These are phyloP conservation scores for Fraxinus quadrangulata DNA, from an alignment of 257 asterid genomes.

Conservation along the genomic window DNA sequence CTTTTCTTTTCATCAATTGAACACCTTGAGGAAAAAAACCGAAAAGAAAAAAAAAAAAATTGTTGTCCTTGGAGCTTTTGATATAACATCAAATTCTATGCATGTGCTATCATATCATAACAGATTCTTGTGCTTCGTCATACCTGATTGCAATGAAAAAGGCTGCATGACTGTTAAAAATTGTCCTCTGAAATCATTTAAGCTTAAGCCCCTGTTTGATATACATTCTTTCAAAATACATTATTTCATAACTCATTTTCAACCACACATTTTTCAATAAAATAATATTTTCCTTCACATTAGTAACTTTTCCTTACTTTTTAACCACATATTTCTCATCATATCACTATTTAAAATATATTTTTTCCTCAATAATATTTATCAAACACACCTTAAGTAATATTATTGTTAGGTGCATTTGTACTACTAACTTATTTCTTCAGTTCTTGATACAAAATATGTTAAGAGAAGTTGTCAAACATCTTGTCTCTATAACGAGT, in stretches of 20 bases:
- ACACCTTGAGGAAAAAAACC: not conserved
- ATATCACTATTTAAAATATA: no score
- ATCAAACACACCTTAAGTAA: no score
- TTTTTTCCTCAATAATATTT: no score
- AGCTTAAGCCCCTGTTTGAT: no score
- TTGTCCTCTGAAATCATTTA: not conserved
- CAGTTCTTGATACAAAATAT: not conserved
- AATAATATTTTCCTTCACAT: no score
- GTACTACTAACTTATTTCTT: not conserved
- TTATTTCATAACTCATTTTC: no score
- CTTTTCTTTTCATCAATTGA: not conserved
- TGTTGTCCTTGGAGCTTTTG: conserved; percentile 4
- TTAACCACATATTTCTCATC: no score
- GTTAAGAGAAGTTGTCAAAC: no score
- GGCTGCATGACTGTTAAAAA: not conserved
- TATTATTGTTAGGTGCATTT: not conserved
- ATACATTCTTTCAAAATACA: no score
- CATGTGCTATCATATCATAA: not conserved
- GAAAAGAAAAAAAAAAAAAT: not conserved
- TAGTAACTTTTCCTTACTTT: no score
- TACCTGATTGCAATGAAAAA: not conserved
- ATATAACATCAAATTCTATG: not conserved
- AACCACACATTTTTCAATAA: no score
- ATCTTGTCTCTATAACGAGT: no score
- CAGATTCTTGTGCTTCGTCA: not conserved